phyloP scores from a whole-genome alignment of 2,329 filamentous ascomycete genomes.

The Trichoderma atroviride region DNA sequence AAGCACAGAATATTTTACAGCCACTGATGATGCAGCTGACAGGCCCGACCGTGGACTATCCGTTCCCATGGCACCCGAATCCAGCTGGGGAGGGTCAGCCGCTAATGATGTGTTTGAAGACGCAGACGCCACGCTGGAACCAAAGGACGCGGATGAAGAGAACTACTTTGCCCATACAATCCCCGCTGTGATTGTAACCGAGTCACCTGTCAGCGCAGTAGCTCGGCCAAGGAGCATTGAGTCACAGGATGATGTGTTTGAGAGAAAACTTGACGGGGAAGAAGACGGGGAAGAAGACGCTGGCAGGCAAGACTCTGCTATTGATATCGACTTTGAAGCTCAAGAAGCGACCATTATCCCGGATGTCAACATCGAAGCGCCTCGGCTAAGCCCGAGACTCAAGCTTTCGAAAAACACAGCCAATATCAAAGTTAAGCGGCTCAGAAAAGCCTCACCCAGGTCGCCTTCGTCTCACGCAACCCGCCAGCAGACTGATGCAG shows the following conservation, averaged over 20 bases:
- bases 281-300: neutral
- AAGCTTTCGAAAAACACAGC: constrained; percentile 19
- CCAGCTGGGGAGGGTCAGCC: constrained; percentile 4
- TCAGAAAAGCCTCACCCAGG: neutral
- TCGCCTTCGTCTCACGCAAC: neutral
- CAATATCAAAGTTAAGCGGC: constrained; percentile 21
- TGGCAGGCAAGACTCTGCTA: constrained; percentile 2
- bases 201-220: neutral
- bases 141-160: neutral
- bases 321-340: neutral
- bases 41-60: neutral
- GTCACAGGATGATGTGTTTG: neutral
- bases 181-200: constrained; percentile 14
- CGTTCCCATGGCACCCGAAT: neutral
- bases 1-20: constrained; percentile 15
- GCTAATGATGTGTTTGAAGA: neutral
- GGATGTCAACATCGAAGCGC: neutral
- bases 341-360: neutral
- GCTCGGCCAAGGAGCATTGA: neutral
- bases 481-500: neutral
- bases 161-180: neutral
- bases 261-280: neutral
- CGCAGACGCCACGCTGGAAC: neutral
- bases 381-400: neutral
- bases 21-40: neutral